Conservation (phyloP, 371 early-diverging fungal genomes). For the Mortierella sp. region DNA sequence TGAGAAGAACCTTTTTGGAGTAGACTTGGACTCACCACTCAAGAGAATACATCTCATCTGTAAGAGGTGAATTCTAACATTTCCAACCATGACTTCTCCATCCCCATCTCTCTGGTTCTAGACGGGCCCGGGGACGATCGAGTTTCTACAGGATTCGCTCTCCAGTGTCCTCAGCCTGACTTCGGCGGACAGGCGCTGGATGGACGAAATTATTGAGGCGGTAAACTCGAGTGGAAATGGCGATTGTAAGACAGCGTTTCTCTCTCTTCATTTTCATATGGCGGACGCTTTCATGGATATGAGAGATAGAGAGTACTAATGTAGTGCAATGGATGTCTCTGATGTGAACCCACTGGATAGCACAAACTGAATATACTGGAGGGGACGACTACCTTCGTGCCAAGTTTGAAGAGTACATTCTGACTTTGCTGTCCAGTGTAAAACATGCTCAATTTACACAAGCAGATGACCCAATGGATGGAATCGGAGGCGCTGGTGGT, state of each 20-base stretch:
- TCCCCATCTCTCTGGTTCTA: slow-evolving; percentile 22
- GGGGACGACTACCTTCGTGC: slow-evolving; percentile 85
- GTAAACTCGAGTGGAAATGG: slow-evolving; percentile 55
- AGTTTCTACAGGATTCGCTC: slow-evolving; percentile 71
- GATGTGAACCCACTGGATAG: slow-evolving; percentile 3
- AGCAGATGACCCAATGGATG: slow-evolving; percentile 47
- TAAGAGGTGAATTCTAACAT: not conserved
- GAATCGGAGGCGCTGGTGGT: slow-evolving; percentile 43
- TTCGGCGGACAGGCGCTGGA: slow-evolving; percentile 71
- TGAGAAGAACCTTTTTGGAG: slow-evolving; percentile 13
- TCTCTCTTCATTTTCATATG: not conserved
- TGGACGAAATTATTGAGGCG: slow-evolving; percentile 69
- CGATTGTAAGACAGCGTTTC: slow-evolving; percentile 15
- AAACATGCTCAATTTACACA: slow-evolving; percentile 67
- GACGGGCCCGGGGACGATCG: slow-evolving; percentile 80
- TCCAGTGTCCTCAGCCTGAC: slow-evolving; percentile 60
- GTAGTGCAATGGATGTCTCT: not conserved
- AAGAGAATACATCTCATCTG: too few species aligned
- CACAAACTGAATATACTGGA: slow-evolving; percentile 65
- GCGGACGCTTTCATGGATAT: too few species aligned
- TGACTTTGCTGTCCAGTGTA: slow-evolving; percentile 74
- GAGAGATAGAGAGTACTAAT: too few species aligned
- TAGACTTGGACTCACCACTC: not conserved
- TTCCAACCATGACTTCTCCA: not conserved
- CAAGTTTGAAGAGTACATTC: slow-evolving; percentile 80